phyloP scores from a whole-genome alignment of 2,329 filamentous ascomycete species.

The Sporothrix globosa region DNA sequence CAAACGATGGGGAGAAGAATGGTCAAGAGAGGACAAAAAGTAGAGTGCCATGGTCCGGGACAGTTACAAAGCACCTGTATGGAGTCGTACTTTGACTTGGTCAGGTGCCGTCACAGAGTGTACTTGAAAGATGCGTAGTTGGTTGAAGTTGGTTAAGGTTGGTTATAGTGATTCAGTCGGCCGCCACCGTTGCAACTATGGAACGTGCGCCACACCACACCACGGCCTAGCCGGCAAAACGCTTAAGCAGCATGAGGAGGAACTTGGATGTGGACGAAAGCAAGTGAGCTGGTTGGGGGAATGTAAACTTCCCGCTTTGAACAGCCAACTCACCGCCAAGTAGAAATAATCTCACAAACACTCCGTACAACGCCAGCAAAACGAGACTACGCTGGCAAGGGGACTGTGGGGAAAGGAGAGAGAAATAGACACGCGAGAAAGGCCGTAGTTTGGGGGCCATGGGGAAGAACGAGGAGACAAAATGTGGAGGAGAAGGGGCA shows the following conservation, averaged over 20 bases:
- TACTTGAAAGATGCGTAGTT: too few species aligned
- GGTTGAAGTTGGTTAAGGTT: too few species aligned
- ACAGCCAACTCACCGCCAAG: neutral
- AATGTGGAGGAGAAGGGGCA: neutral
- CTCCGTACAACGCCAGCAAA: neutral
- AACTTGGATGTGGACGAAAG: neutral
- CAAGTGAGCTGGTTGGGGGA: neutral
- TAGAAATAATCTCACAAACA: neutral
- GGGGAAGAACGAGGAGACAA: slow-evolving; percentile 12
- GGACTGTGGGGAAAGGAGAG: neutral
- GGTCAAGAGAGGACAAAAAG: too few species aligned
- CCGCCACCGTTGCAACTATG: neutral
- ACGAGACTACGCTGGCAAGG: neutral
- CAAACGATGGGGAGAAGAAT: too few species aligned
- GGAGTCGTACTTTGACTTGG: too few species aligned
- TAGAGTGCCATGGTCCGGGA: too few species aligned
- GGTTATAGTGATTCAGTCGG: neutral
- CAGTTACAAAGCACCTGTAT: too few species aligned
- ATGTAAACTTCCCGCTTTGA: neutral
- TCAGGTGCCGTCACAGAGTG: too few species aligned
- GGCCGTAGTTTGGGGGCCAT: neutral
- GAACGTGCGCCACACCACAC: neutral
- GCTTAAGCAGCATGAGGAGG: neutral
- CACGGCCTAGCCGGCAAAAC: neutral
- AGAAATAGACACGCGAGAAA: neutral